A percentile compares a stretch with the other conserved stretches of the same genome.
Conservation (phyloP, 768 basidiomycete genomes). For the Tephrocybe sp. region DNA sequence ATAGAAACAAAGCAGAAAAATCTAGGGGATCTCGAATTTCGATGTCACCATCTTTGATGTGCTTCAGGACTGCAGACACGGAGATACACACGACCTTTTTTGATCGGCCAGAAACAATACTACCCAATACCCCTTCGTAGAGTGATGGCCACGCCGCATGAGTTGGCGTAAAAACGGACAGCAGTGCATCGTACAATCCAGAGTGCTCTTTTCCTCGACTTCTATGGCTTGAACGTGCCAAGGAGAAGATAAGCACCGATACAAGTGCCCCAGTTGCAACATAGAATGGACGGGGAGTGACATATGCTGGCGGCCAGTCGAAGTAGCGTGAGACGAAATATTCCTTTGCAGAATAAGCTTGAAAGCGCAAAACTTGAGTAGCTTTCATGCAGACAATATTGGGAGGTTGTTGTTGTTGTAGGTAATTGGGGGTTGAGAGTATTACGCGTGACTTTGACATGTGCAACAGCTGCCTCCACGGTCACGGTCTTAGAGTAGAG, state of each 20-base stretch:
- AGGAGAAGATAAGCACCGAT: not conserved
- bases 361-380: too few species aligned
- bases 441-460: too few species aligned
- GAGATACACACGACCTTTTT: constrained; percentile 29
- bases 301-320: too few species aligned
- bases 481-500: too few species aligned
- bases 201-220: not conserved
- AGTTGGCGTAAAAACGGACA: constrained; percentile 40
- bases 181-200: constrained; percentile 32
- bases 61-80: constrained; percentile 33
- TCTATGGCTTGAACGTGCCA: constrained; percentile 11
- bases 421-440: too few species aligned
- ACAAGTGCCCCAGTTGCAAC: not conserved
- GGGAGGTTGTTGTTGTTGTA: too few species aligned
- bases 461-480: too few species aligned
- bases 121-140: constrained; percentile 30
- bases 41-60: constrained; percentile 34
- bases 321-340: too few species aligned
- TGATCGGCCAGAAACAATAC: constrained; percentile 9
- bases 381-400: too few species aligned
- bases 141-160: constrained; percentile 42
- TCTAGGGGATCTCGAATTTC: constrained; percentile 44
- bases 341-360: too few species aligned
- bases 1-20: constrained; percentile 34
- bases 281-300: too few species aligned